Evolutionary conservation across 2,329 filamentous ascomycete genomes (phyloP), one percentile per base, ranked within the genome.

Genomic region (Hypoxylon sp.): DNA sequence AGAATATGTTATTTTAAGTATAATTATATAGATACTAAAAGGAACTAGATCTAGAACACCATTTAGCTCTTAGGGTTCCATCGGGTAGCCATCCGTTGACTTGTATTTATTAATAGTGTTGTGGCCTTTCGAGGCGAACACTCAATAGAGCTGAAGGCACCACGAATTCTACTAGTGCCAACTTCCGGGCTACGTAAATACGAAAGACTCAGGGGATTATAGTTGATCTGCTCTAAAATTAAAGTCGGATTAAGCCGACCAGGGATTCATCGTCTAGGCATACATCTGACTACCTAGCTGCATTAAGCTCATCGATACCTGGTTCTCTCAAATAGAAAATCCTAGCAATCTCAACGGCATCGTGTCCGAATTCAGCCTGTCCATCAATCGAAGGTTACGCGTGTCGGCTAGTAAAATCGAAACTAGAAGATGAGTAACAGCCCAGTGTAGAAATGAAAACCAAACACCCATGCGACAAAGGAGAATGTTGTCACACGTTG

Each of bases 351-450:
- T 72, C 42, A 48, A 25, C 44, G 42, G 66, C 42, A 40, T 65
- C 60, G 42, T 67, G 54, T 64, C 61, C 60, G 57, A 40, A 46
- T 54, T 54, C 44, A 61, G 31, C 40, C 57, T 65, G 58, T 50
- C 60, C 50, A 62, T 63, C 46, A 59, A 46, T 67, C 55, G 57
- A 42, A 50, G 20, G 31, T 31, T 6, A 59, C 55, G 42, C 56
- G 46, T 14, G 63, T 58, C 66, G 62, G 57, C 65, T 66, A 61
- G 61, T 48, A 58, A 50, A 66, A 72, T 71, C 66, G 73, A 72
- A 68, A 75, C 76, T 77, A 77, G 63, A 77, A 73, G 66, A 79
- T 79, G 74, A 78, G 77, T 74, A 64, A 72, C 68, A 70, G 60
- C 66, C 72, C 71, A 69, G 64, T 70, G 60, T 53, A 71, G 56